Conservation (phyloP, 495 filamentous ascomycete species). For the Polyplosphaeria fusca region DNA sequence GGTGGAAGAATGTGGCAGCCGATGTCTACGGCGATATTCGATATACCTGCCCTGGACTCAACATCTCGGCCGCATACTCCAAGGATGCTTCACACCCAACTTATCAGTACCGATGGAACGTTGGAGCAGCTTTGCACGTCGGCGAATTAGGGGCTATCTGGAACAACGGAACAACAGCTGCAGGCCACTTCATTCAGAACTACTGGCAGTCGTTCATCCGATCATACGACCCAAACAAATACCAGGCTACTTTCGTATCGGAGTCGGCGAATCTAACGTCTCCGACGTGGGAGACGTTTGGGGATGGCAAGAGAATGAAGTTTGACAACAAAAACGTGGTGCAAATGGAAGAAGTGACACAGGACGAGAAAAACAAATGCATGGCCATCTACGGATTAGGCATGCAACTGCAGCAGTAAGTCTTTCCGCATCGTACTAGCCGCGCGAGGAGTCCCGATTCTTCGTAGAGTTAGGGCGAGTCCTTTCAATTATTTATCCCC, state of each 20-base stretch:
- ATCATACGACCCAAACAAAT: slow-evolving; percentile 60
- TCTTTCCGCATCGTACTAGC: too few relatives aligned
- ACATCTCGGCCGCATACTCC: slow-evolving; percentile 19
- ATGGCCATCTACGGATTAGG: slow-evolving; percentile 13
- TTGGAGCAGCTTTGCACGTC: slow-evolving; percentile 37
- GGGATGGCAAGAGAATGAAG: slow-evolving; percentile 23
- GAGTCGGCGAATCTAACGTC: slow-evolving; percentile 31
- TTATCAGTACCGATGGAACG: slow-evolving; percentile 62
- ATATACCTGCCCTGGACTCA: slow-evolving; percentile 67
- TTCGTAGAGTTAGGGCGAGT: too few relatives aligned
- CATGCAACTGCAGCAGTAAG: slow-evolving; percentile 19
- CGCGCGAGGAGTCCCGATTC: too few relatives aligned
- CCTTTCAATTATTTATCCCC: too few relatives aligned
- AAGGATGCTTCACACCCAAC: neutral
- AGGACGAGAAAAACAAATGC: slow-evolving; percentile 12
- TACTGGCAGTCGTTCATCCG: slow-evolving; percentile 71
- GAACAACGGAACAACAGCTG: slow-evolving; percentile 46
- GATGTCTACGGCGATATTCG: slow-evolving; percentile 68
- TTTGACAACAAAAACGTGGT: slow-evolving; percentile 31
- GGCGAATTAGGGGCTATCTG: slow-evolving; percentile 15
- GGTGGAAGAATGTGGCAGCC: slow-evolving; percentile 46
- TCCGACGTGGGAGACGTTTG: slow-evolving; percentile 53
- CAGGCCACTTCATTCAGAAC: slow-evolving; percentile 57
- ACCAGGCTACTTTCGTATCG: neutral
- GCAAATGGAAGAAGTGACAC: slow-evolving; percentile 32